Evolutionary conservation across 2,329 filamentous ascomycete genomes (phyloP).

Genomic region (Penicillium palitans): DNA sequence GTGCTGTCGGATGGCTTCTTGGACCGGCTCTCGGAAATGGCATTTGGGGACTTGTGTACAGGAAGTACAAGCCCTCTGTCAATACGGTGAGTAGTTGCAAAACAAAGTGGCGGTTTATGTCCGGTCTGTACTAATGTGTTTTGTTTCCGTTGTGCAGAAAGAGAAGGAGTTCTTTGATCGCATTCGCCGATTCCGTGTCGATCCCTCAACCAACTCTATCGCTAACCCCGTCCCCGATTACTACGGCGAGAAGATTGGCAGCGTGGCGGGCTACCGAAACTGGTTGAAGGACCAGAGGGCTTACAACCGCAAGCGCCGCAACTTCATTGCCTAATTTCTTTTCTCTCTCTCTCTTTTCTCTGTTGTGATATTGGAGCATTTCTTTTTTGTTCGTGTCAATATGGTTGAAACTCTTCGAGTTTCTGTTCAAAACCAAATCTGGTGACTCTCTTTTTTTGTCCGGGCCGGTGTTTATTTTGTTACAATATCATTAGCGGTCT

Average conservation of each 20-base stretch:
- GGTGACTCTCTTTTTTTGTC: slow-evolving; percentile 18
- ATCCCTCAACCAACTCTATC: slow-evolving; percentile 83
- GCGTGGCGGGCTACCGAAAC: slow-evolving; percentile 83
- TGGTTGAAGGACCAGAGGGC: slow-evolving; percentile 98
- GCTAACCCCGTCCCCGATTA: slow-evolving; percentile 95
- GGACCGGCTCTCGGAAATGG: slow-evolving; percentile 80
- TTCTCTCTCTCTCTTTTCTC: background rate
- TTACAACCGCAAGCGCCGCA: slow-evolving; percentile 83
- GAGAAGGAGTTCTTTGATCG: slow-evolving; percentile 91
- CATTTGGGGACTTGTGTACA: slow-evolving; percentile 75
- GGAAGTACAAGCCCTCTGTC: slow-evolving; percentile 70
- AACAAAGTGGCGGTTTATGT: background rate
- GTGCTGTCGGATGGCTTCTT: slow-evolving; percentile 81
- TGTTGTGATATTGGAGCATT: slow-evolving; percentile 4
- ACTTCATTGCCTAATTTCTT: slow-evolving; percentile 36
- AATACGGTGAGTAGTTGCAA: slow-evolving; percentile 54
- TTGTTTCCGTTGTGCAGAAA: slow-evolving; percentile 57
- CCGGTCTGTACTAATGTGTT: background rate
- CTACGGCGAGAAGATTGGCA: slow-evolving; percentile 97
- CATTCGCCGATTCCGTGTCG: slow-evolving; percentile 88
- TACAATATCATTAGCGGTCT: slow-evolving; percentile 28
- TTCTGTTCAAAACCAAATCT: slow-evolving; percentile 5
- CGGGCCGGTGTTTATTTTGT: slow-evolving; percentile 26
- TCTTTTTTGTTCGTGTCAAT: slow-evolving; percentile 19
- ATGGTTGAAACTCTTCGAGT: slow-evolving; percentile 10